Conservation (phyloP, 2,329 filamentous ascomycete genomes). For the Arthroderma sp. region DNA sequence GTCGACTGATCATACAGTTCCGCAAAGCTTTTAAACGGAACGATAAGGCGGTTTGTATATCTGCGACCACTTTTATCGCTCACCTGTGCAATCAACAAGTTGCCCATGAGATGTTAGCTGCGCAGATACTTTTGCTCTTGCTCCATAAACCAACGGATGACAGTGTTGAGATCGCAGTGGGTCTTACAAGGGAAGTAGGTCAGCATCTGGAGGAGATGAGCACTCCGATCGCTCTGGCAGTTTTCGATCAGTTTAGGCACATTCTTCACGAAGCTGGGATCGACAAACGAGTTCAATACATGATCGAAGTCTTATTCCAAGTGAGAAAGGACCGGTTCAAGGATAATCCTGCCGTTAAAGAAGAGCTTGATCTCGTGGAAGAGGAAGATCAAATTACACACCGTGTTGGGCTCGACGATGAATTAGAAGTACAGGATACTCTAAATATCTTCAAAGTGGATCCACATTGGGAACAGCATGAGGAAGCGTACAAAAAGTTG, state of each 20-base stretch:
- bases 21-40: slow-evolving; percentile 91
- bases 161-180: slow-evolving; percentile 93
- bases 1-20: slow-evolving; percentile 79
- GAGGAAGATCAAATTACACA: slow-evolving; percentile 98
- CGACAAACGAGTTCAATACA: slow-evolving; percentile 96
- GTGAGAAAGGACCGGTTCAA: slow-evolving; percentile 94
- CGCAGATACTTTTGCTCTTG: slow-evolving; percentile 82
- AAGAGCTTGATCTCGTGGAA: slow-evolving; percentile 89
- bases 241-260: slow-evolving; percentile 91
- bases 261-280: slow-evolving; percentile 95
- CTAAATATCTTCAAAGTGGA: slow-evolving; percentile 96
- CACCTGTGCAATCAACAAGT: slow-evolving; percentile 96
- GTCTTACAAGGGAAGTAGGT: slow-evolving; percentile 81
- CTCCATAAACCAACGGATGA: slow-evolving; percentile 94
- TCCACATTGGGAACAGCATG: slow-evolving; percentile 75
- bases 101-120: slow-evolving; percentile 81
- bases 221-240: slow-evolving; percentile 67
- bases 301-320: slow-evolving; percentile 96
- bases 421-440: slow-evolving; percentile 70
- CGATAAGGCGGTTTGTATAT: slow-evolving; percentile 90
- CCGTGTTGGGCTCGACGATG: slow-evolving; percentile 64
- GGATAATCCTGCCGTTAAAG: slow-evolving; percentile 78
- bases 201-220: slow-evolving; percentile 95
- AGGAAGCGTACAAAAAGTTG: slow-evolving; percentile 76
- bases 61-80: slow-evolving; percentile 85